Percentiles rank a stretch among this genome's conserved stretches.
These are phyloP conservation scores for Coriolopsis trogii DNA, from an alignment of 1,284 basidiomycete species.

Conservation along the genomic window DNA sequence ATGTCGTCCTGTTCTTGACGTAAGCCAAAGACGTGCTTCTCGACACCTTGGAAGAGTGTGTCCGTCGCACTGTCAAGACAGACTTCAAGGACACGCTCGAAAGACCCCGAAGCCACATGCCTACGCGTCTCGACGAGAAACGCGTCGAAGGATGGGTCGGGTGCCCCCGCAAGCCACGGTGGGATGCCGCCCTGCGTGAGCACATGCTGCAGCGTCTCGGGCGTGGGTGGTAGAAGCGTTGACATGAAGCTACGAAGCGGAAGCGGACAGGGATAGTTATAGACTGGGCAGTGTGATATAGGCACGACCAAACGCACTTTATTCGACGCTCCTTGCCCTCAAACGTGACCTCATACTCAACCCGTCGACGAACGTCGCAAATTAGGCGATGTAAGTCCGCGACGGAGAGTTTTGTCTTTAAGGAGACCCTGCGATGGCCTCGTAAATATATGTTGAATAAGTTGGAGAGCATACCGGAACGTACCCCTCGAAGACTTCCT, in stretches of 20 bases:
- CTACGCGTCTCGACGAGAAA: slow-evolving; percentile 73
- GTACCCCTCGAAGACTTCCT: slow-evolving; percentile 80
- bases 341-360: slow-evolving; percentile 73
- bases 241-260: slow-evolving; percentile 65
- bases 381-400: slow-evolving; percentile 72
- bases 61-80: slow-evolving; percentile 71
- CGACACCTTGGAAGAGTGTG: slow-evolving; percentile 54
- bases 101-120: slow-evolving; percentile 70
- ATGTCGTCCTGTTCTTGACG: slow-evolving; percentile 20
- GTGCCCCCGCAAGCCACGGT: slow-evolving; percentile 26
- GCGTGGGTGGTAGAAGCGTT: slow-evolving; percentile 71
- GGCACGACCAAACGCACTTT: slow-evolving; percentile 42
- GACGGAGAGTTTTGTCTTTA: slow-evolving; percentile 73
- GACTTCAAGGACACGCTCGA: slow-evolving; percentile 65
- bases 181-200: slow-evolving; percentile 63
- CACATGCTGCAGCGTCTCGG: slow-evolving; percentile 68
- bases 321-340: slow-evolving; percentile 61
- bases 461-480: slow-evolving; percentile 34
- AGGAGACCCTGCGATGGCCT: slow-evolving; percentile 58
- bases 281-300: not conserved
- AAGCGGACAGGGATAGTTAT: slow-evolving; percentile 3
- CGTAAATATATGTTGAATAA: no score
- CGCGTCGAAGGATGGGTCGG: slow-evolving; percentile 57
- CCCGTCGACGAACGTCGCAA: slow-evolving; percentile 67
- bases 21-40: slow-evolving; percentile 54